Evolutionary conservation across 1,139 yeast species (phyloP), one percentile per base, ranked within the genome.

Genomic region (Candida sojae): DNA sequence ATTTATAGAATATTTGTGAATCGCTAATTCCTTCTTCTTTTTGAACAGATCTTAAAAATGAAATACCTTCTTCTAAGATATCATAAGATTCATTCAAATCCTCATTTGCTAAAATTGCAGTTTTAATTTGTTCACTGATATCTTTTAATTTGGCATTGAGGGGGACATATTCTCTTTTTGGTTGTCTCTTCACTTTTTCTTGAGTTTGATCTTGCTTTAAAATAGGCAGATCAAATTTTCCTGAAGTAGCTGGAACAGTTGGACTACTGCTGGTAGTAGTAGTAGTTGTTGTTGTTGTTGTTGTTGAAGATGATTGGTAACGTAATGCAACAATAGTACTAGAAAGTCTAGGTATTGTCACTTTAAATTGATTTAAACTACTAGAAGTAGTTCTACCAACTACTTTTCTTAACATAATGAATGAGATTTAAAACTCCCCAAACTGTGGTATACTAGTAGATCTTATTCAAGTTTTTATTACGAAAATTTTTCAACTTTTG

Each of bases 51-150:
- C 75, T 60, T 50, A 75, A 60, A 55, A 72, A 75, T 31, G 68
- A 54, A 37, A 74, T 58, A 2, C 79, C 80, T 56, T 75, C 80
- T 43, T 73, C 77, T 43, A 73, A 65, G 47, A 75, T 73, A 37
- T 67, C 75, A 28, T 67, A 54, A 21, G 71, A 58, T 50, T 73
- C 79, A 4, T 55, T 43, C 31, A 70, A 53, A 42, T 64, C 66
- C 4, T 46, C 48, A 13, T 53, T 44, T 4, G 57, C 37, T 32
- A 33, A 5, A 31, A 70, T 63, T 1, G 74, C 62, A 6, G 57
- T 52, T 12, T 53, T 49, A 44, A 75, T 61, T 52, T 74, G 79
- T 12, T 56, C 53, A 13, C 68, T 54, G 36, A 75, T 70, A 49
- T 73, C 78, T 26, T 62, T 57, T 41, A 75, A 60, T 52, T 73